phyloP scores from a whole-genome alignment of 208 protist genomes.

The Crithidia thermophila region DNA sequence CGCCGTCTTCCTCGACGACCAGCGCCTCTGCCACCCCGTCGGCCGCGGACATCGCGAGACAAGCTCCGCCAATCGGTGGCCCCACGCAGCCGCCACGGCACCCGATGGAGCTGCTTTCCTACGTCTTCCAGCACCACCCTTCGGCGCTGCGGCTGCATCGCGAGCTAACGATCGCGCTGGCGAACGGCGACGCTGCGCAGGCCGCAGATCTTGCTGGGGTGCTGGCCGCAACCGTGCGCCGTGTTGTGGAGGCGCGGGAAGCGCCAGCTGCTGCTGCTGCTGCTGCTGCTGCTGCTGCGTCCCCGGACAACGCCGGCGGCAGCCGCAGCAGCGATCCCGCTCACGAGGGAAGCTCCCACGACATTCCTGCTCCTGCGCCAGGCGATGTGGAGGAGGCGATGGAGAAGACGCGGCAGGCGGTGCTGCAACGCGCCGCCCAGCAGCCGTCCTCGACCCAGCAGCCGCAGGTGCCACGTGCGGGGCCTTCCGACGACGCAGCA shows the following conservation, averaged over 20 bases:
- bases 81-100: constrained; percentile 10
- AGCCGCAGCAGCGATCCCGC: background rate
- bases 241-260: constrained; percentile 11
- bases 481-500: background rate
- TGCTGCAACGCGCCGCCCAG: constrained; percentile 7
- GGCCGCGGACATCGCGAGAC: background rate
- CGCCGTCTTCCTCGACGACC: background rate
- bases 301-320: background rate
- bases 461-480: background rate
- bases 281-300: background rate
- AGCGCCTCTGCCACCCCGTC: background rate
- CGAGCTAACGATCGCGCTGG: constrained; percentile 71
- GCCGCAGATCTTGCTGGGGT: constrained; percentile 71
- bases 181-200: constrained; percentile 56
- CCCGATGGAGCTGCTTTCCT: constrained; percentile 70
- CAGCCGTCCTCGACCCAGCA: background rate
- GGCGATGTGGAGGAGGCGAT: constrained; percentile 39
- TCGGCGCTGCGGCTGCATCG: constrained; percentile 69
- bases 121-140: constrained; percentile 72
- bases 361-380: constrained; percentile 16
- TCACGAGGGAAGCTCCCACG: no score
- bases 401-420: constrained; percentile 34
- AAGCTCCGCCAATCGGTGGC: background rate
- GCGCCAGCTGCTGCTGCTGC: background rate
- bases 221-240: constrained; percentile 55